Base-by-base conservation (phyloP, 176 grass and related monocot species). In the Ensete ventricosum region DNA sequence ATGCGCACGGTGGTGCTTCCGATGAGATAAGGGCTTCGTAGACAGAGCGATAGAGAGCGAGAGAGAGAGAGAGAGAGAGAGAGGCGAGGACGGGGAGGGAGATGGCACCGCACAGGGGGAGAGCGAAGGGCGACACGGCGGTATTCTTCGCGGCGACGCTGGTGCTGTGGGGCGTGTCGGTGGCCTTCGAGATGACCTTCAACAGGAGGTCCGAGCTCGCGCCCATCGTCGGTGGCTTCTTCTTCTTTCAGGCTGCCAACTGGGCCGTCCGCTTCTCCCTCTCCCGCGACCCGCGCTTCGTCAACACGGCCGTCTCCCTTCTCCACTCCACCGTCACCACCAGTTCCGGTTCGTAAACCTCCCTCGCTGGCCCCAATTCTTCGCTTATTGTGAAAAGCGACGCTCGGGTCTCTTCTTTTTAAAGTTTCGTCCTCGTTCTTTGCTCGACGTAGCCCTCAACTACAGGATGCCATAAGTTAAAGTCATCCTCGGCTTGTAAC, bases 191-290 rank as follows among this genome's bases (percentile, higher is more conserved):
- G 81, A 91, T 93, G 62, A 78, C 68, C 68, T 77, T 79, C 72
- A 85, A 84, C 58, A 82, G 86, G 13, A 78, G 88, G 53, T 80
- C 71, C 21, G 84, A 98, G 76, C 84, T 91, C 54, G 73, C 76
- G 19, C 78, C 83, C 14, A 81, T 94, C 69, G 88, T 85, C 59
- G 84, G 82, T 22, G 90, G 88, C 20, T 89, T 99, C 53, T 77
- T 87, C 64, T 99, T 94, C 88, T 99, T 99, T 84, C 90, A 99
- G 75, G 81, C 81, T 14, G 90, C 95, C 27, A 98, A 94, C 83
- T 75, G 60, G 52, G 84, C 81, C 54, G 75, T 93, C 13, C 90
- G 90, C 74, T 77, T 79, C 55, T 79, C 89, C 51, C 72, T 89
- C 76, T 99, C 86, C 64, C 82, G 81, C 62, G 88, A 86, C 73